Conservation (phyloP, 306 rosid genomes). For the Glycine latifolia region DNA sequence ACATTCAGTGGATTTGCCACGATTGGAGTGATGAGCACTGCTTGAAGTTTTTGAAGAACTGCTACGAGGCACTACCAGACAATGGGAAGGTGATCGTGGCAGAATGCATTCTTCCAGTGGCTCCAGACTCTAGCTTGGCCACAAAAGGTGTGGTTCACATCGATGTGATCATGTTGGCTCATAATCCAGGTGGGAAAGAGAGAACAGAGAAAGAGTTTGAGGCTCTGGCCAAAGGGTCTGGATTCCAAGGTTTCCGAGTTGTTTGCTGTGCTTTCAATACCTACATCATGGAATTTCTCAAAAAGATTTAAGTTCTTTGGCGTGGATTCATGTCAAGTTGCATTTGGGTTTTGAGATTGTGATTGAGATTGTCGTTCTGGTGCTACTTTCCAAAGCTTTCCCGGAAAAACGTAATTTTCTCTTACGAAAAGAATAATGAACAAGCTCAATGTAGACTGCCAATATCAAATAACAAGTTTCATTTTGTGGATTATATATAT, state of each 20-base stretch:
- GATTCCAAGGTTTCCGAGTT: constrained; percentile 75
- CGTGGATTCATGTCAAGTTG: neutral
- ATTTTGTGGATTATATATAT: too few species aligned
- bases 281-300: constrained; percentile 78
- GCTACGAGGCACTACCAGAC: constrained; percentile 75
- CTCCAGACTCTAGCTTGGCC: constrained; percentile 84
- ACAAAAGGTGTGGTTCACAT: constrained; percentile 77
- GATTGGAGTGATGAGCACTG: constrained; percentile 98
- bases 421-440: constrained; percentile 32
- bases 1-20: constrained; percentile 82
- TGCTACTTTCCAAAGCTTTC: constrained; percentile 11
- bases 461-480: too few species aligned
- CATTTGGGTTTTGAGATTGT: constrained; percentile 31
- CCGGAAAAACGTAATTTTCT: constrained; percentile 21
- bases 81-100: constrained; percentile 88
- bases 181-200: constrained; percentile 93
- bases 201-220: constrained; percentile 85
- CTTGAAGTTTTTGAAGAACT: constrained; percentile 80
- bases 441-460: neutral
- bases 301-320: constrained; percentile 52
- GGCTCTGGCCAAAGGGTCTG: constrained; percentile 77
- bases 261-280: constrained; percentile 73
- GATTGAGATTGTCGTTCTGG: constrained; percentile 27
- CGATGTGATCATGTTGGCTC: constrained; percentile 88
- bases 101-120: constrained; percentile 89